Evolutionary conservation across 129 eudicot species (phyloP).

Genomic region (Centaurea solstitialis): DNA sequence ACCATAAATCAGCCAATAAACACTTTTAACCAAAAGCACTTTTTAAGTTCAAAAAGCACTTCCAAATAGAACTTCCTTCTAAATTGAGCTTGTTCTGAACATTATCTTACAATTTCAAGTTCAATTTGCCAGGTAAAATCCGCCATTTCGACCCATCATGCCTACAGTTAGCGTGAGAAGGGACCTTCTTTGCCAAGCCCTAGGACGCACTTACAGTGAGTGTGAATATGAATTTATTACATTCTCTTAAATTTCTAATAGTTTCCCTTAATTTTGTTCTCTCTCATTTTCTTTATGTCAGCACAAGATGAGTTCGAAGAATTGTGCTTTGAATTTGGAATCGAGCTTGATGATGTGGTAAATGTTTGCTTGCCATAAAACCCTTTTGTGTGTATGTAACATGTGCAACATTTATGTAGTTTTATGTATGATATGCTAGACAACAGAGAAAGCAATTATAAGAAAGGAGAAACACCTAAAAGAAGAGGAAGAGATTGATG

Average conservation of each 20-base stretch:
- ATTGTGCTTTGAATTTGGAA: constrained; percentile 78
- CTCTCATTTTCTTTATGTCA: constrained; percentile 19
- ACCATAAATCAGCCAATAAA: too few species aligned
- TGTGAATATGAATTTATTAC: not conserved
- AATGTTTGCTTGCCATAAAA: constrained; percentile 7
- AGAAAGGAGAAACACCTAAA: constrained; percentile 89
- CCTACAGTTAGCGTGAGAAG: constrained; percentile 88
- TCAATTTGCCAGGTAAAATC: not conserved
- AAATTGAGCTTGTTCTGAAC: not conserved
- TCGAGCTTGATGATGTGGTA: constrained; percentile 98
- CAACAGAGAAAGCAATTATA: constrained; percentile 89
- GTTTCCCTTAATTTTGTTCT: not conserved
- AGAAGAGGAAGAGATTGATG: constrained; percentile 61
- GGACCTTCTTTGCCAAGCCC: constrained; percentile 78
- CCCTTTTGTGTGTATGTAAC: not conserved
- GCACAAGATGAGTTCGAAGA: constrained; percentile 81
- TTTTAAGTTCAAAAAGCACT: not conserved
- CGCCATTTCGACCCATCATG: constrained; percentile 41
- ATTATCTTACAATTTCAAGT: not conserved
- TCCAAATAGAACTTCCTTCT: not conserved
- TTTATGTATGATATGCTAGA: constrained; percentile 43
- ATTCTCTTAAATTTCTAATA: not conserved
- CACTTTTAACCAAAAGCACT: too few species aligned
- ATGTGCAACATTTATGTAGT: not conserved
- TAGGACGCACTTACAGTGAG: constrained; percentile 72